Conservation (phyloP, 2,329 filamentous ascomycete genomes). For the Daldinia sp. region DNA sequence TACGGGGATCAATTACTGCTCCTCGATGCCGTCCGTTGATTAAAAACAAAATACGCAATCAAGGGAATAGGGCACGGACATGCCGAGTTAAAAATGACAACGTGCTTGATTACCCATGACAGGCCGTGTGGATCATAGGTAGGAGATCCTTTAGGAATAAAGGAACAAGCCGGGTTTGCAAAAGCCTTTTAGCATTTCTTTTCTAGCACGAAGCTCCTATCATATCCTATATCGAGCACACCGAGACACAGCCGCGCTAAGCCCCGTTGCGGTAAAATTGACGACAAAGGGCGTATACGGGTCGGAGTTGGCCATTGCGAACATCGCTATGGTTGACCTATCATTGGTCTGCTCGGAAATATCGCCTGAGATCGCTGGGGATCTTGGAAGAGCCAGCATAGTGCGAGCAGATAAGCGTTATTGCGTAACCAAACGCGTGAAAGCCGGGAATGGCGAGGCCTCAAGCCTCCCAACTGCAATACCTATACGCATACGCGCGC, state of each 20-base stretch:
- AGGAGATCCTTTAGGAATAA: neutral
- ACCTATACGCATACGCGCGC: neutral
- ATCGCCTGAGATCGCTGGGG: neutral
- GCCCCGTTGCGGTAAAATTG: constrained; percentile 52
- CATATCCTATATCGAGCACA: neutral
- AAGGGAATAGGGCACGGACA: neutral
- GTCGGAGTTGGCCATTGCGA: constrained; percentile 18
- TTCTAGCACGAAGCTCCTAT: neutral
- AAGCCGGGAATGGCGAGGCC: neutral
- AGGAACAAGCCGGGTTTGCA: neutral
- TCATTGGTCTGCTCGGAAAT: constrained; percentile 17
- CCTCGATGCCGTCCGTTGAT: neutral
- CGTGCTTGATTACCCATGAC: neutral
- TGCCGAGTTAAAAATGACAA: neutral
- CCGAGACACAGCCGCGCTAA: constrained; percentile 44
- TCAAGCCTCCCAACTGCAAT: neutral
- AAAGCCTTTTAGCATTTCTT: neutral
- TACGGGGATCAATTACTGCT: neutral
- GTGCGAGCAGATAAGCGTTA: neutral
- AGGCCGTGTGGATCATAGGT: neutral
- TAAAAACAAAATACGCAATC: neutral
- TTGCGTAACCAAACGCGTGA: neutral
- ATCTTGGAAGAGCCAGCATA: constrained; percentile 4
- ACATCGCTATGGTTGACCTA: constrained; percentile 31
- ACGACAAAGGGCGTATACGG: constrained; percentile 42